Base-by-base conservation (phyloP, 1,284 basidiomycete genomes). In the Apiotrichum porosum region DNA sequence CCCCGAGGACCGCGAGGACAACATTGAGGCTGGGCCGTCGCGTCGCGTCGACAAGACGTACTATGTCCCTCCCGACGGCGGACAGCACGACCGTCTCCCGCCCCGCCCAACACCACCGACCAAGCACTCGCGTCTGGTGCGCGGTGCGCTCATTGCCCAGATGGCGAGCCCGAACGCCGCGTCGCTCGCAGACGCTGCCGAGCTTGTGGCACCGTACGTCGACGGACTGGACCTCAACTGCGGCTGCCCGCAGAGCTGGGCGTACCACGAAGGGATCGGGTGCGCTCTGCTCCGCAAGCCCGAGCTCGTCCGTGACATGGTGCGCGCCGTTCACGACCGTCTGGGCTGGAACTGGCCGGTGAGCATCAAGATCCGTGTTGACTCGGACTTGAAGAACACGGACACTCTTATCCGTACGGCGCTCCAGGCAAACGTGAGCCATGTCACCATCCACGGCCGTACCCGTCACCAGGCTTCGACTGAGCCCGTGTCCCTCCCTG, bases 161-260 rank as follows among this genome's bases (percentile, higher is more conserved):
- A 78, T 82, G 48, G 80, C 80, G 9, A 76, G 78, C 1, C 78
- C 75, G 33, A 75, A 77, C 42, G 69, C 75, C 0, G 63, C 63
- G 4, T 68, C 74, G 3, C 73, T 82, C 13, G 79, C 79, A 0
- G 79, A 81, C 56, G 79, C 80, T 0, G 74, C 77, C 8, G 80
- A 81, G 61, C 70, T 82, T 14, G 74, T 81, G 22, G 56, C 61
- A 12, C 70, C 63, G 4, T 62, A 66, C 54, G 77, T 81, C 6
- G 80, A 82, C 58, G 80, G 78, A 0, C 68, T 82, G 18, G 81
- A 81, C 61, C 63, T 82, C 30, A 82, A 82, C 58, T 81, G 80
- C 54, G 76, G 77, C 6, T 80, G 78, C 54, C 78, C 77, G 4
- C 78, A 79, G 51, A 62, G 65, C 28, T 79, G 79, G 78, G 79